Base-by-base conservation (phyloP, 1,139 yeast genomes). In the Pichia sp. region DNA sequence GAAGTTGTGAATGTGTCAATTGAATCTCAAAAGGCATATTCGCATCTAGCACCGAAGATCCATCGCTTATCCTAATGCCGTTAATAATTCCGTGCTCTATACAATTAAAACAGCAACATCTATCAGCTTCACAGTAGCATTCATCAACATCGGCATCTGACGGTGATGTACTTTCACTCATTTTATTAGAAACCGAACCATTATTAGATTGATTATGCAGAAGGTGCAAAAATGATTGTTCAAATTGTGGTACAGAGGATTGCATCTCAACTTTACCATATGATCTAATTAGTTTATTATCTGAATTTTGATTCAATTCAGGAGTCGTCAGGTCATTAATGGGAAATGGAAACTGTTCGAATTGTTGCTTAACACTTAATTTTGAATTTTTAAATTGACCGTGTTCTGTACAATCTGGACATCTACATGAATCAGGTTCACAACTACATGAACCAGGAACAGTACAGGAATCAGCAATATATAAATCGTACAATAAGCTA, bases 11-110 rank as follows among this genome's bases (percentile, higher is more conserved):
- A 26, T 30, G 38, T 24, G 41, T 25, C 26, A 50, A 24, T 36
- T 51, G 51, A 30, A 49, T 41, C 23, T 48, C 52, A 22, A 37
- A 32, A 9, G 53, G 51, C 24, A 35, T 31, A 22, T 34, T n/a
- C 41, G 22, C 26, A 4, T 35, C 37, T 1, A 51, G 43, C 3
- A 59, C 60, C n/a, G 49, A 35, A 4, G 48, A 46, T 11, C 63
- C 63, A 42, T 76, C 80, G 42, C 71, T 74, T 33, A 73, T 51
- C 49, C 70, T 67, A 42, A 70, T 57, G 2, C 82, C 82, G 50
- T 75, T 66, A 16, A 72, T 67, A 9, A 74, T 76, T 2, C 80
- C 80, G 55, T 77, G 82, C 3, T 69, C 62, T 47, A 70, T 79
- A 60, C 82, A 77, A 51, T 76, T 73, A 33, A 66, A 60, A 55